Percentiles rank a stretch among this genome's conserved stretches.
Conservation (phyloP, 192 early-diverging fungal species). For the Lunasporangiospora selenospora region DNA sequence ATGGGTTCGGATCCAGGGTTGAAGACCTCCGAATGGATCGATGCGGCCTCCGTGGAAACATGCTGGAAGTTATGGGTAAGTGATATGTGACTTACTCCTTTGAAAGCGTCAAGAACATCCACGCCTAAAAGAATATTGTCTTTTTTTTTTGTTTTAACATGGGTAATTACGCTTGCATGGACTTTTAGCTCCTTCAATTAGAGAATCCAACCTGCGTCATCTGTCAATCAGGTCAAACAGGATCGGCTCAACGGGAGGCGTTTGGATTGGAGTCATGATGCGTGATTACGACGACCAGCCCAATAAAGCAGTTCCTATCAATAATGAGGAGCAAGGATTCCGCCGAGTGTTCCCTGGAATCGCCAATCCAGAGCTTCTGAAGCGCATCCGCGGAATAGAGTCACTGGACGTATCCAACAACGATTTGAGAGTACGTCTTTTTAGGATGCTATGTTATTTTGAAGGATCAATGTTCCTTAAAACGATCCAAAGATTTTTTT, state of each 20-base stretch:
- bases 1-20: conserved; percentile 49
- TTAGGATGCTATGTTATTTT: too few relatives aligned
- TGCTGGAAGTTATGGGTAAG: conserved; percentile 48
- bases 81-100: neutral
- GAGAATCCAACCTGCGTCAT: conserved; percentile 46
- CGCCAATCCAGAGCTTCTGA: conserved; percentile 32
- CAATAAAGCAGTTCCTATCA: conserved; percentile 29
- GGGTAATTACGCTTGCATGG: conserved; percentile 3
- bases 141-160: neutral
- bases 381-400: conserved; percentile 47
- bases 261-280: conserved; percentile 62
- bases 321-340: conserved; percentile 48
- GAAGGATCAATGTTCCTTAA: too few relatives aligned
- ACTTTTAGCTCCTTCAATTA: conserved; percentile 47
- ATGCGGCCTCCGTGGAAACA: conserved; percentile 47
- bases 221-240: conserved; percentile 57
- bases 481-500: neutral
- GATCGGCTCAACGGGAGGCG: conserved; percentile 52
- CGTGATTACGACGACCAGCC: conserved; percentile 58
- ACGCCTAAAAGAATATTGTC: neutral
- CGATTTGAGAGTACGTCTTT: conserved; percentile 47
- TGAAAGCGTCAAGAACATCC: neutral
- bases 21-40: conserved; percentile 50
- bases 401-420: conserved; percentile 50
- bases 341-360: conserved; percentile 37